Conservation (phyloP, 2,329 filamentous ascomycete genomes). For the Nannizzia gypsea region DNA sequence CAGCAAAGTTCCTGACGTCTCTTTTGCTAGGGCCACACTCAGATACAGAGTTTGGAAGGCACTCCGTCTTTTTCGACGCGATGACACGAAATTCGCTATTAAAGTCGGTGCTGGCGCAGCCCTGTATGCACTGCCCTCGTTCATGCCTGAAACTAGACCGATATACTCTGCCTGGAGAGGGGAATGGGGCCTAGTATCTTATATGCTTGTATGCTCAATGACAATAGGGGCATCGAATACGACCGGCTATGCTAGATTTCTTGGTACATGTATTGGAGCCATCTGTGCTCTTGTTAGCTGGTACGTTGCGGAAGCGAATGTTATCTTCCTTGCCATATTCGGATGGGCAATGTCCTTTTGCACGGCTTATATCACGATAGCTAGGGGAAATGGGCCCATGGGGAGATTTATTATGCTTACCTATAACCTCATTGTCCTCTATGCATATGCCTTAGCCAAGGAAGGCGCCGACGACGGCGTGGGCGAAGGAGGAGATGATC, state of each 20-base stretch:
- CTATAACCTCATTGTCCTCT: constrained; percentile 89
- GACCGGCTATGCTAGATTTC: constrained; percentile 72
- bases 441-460: constrained; percentile 80
- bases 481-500: constrained; percentile 73
- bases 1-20: not conserved
- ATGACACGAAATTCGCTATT: constrained; percentile 66
- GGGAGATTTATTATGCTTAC: constrained; percentile 89
- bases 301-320: constrained; percentile 63
- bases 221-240: constrained; percentile 94
- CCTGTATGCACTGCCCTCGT: constrained; percentile 79
- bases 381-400: constrained; percentile 71
- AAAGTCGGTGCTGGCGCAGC: constrained; percentile 88
- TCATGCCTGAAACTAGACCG: constrained; percentile 64
- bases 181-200: constrained; percentile 92
- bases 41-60: constrained; percentile 44
- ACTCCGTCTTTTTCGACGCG: constrained; percentile 47
- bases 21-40: constrained; percentile 17
- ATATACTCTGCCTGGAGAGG: constrained; percentile 81
- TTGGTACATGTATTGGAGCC: constrained; percentile 75
- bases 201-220: constrained; percentile 98
- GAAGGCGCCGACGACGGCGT: constrained; percentile 67
- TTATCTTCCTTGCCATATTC: constrained; percentile 62
- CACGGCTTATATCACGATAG: constrained; percentile 84
- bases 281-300: constrained; percentile 63
- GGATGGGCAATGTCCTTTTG: constrained; percentile 70